Evolutionary conservation across 1,139 yeast species (phyloP).

Genomic region (Saccharomycopsis crataegensis): DNA sequence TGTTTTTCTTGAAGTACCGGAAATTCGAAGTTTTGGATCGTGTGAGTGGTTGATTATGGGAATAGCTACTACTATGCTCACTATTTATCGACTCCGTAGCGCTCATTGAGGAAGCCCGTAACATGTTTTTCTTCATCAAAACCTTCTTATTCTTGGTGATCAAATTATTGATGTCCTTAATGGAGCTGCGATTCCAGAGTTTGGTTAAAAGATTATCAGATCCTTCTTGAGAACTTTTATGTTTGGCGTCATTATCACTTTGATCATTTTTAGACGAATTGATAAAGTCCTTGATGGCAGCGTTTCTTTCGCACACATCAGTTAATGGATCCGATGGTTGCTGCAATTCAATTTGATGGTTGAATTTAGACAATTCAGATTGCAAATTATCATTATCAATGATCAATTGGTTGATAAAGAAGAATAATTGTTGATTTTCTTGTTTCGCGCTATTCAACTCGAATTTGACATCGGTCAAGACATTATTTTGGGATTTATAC

Average conservation of each 20-base stretch:
- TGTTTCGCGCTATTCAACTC: conserved; percentile 9
- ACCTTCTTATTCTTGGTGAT: neutral
- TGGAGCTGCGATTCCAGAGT: neutral
- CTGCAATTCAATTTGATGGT: too few species aligned
- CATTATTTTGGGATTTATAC: neutral
- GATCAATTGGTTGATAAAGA: conserved; percentile 13
- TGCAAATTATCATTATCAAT: conserved; percentile 13
- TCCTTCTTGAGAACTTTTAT: neutral
- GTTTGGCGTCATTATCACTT: neutral
- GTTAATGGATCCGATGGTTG: too few species aligned
- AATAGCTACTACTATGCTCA: too few species aligned
- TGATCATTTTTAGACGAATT: neutral
- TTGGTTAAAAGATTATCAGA: neutral
- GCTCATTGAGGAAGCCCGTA: conserved; percentile 1
- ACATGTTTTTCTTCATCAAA: neutral
- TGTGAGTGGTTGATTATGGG: too few species aligned
- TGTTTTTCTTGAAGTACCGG: conserved; percentile 7
- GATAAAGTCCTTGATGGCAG: neutral
- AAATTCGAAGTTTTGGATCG: neutral
- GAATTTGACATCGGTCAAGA: neutral
- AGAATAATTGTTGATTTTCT: conserved; percentile 13
- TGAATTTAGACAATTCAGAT: neutral
- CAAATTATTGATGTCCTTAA: neutral
- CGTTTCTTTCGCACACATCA: neutral
- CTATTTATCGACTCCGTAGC: neutral